These are phyloP conservation scores for Ensete ventricosum DNA, from an alignment of 176 grass and related monocot species.

Conservation along the genomic window DNA sequence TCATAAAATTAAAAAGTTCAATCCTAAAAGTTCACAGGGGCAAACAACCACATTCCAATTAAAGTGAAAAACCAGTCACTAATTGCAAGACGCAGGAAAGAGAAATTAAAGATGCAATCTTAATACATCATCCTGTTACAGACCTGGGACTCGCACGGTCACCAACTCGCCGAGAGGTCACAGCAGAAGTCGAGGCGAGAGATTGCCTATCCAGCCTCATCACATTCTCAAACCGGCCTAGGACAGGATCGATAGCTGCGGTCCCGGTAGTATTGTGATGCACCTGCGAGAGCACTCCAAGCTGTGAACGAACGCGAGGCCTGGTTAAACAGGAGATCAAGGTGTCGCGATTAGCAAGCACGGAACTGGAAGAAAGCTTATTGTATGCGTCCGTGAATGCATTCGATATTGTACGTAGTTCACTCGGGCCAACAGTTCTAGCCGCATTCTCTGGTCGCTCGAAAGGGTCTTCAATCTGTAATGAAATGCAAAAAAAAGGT, in stretches of 20 bases:
- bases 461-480: constrained; percentile 20
- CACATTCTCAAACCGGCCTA: neutral
- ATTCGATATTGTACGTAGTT: constrained; percentile 2
- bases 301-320: neutral
- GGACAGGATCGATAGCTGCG: neutral
- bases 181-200: too few relatives aligned
- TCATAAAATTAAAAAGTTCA: too few relatives aligned
- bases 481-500: neutral
- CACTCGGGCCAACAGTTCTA: constrained; percentile 1
- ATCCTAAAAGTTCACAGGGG: too few relatives aligned
- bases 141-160: too few relatives aligned
- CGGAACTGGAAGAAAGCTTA: constrained; percentile 1
- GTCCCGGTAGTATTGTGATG: neutral
- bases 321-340: constrained; percentile 9
- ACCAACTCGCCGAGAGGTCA: too few relatives aligned
- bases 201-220: neutral
- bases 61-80: too few relatives aligned
- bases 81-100: too few relatives aligned
- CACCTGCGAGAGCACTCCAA: neutral
- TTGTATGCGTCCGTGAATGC: constrained; percentile 1
- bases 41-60: too few relatives aligned
- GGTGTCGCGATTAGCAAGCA: neutral
- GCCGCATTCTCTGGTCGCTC: constrained; percentile 23
- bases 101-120: too few relatives aligned
- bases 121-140: too few relatives aligned